Evolutionary conservation across 768 basidiomycete species (phyloP).

Genomic region (Royoungia palumana): DNA sequence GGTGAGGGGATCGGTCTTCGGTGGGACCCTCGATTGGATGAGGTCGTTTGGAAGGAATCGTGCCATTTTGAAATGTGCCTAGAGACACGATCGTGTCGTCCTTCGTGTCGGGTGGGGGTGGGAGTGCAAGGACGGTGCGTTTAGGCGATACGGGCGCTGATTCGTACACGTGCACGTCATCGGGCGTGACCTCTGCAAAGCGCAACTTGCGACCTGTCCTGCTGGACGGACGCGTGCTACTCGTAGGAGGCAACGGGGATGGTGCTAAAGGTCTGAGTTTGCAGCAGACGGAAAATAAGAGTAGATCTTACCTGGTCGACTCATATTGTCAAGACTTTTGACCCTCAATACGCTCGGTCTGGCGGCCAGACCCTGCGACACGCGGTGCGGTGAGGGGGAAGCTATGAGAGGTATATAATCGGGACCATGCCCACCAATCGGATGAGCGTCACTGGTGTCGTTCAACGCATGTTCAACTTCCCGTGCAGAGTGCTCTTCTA

Average conservation of each 20-base stretch:
- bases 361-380: constrained; percentile 9
- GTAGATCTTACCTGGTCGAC: constrained; percentile 15
- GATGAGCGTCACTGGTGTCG: background rate
- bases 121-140: constrained; percentile 52
- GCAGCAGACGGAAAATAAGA: background rate
- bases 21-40: background rate
- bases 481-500: background rate
- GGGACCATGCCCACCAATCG: background rate
- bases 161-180: constrained; percentile 81
- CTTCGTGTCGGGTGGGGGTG: constrained; percentile 32
- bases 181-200: constrained; percentile 70
- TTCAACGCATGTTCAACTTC: background rate
- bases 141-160: constrained; percentile 79
- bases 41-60: constrained; percentile 11
- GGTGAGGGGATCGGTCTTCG: background rate
- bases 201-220: constrained; percentile 54
- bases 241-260: constrained; percentile 42
- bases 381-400: constrained; percentile 12
- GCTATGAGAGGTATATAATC: background rate
- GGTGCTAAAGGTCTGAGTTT: constrained; percentile 28
- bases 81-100: constrained; percentile 33
- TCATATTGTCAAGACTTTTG: constrained; percentile 30
- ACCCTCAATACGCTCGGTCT: constrained; percentile 27
- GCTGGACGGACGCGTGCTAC: constrained; percentile 59
- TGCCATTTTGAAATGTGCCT: constrained; percentile 36